Evolutionary conservation across 2,329 filamentous ascomycete genomes (phyloP), one percentile per base, ranked within the genome.

Genomic region (Emericellopsis atlantica): DNA sequence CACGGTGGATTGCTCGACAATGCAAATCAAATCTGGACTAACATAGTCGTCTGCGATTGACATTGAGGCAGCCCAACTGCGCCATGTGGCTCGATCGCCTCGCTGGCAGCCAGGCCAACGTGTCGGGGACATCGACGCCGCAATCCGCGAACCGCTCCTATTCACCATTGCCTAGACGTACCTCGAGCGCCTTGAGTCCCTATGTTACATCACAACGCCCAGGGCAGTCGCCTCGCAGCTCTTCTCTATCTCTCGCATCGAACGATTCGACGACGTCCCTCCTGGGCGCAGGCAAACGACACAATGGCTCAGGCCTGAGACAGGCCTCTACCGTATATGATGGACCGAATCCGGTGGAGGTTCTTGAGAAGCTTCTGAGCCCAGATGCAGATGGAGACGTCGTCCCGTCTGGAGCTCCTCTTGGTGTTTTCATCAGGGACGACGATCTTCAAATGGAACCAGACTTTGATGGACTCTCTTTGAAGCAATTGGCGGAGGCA

Each of bases 61-160:
- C 12, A 12, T 29, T 9, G 12, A 29, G 26, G 26, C 12, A 29
- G 26, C 8, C 26, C 6, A 12, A 29, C 26, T 11, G 36, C 36
- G 62, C 52, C 52, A 94, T 94, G 86, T 95, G 88, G 88, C 78
- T 93, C 56, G 88, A 95, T 66, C 82, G 88, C 58, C 78, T 94
- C 49, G 81, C 83, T 48, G 79, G 56, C 45, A 51, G 74, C 52
- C 80, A 83, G 60, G 74, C 79, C 43, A 78, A 48, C 47, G 75
- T 58, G 66, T 76, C 61, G 45, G 65, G 62, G 48, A 69, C 75
- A 43, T 71, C 74, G 47, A 76, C 77, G 44, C 74, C 78, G 45
- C 69, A 77, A 54, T 65, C 78, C 45, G 70, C 71, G 44, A 79
- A 73, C 57, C 78, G 86, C 56, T 68, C 81, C 39, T 83, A 78